phyloP scores from a whole-genome alignment of 139 green algal species.

The Yamagishiella unicocca region DNA sequence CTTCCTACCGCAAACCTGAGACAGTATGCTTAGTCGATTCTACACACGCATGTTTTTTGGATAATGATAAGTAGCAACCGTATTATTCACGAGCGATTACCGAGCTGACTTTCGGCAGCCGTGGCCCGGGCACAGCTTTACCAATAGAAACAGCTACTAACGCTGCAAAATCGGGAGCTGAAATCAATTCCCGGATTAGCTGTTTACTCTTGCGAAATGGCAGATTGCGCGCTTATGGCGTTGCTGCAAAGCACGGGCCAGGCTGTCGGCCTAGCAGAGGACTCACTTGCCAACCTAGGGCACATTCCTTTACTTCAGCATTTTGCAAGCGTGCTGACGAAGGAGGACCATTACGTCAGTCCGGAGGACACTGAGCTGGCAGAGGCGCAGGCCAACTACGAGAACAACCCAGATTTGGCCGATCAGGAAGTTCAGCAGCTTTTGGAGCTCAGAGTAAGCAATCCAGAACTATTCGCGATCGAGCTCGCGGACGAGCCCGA shows the following conservation, averaged over 20 bases:
- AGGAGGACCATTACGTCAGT: constrained; percentile 1
- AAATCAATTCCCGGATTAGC: no score
- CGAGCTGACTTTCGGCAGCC: no score
- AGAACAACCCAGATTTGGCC: neutral
- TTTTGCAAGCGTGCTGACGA: neutral
- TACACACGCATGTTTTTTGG: no score
- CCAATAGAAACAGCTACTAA: no score
- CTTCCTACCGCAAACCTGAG: no score
- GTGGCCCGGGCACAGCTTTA: no score
- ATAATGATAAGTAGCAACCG: no score
- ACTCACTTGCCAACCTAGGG: neutral
- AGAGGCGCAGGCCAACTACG: neutral
- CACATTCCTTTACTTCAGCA: constrained; percentile 26
- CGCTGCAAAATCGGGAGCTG: no score
- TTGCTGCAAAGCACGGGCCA: neutral
- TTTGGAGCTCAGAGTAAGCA: neutral
- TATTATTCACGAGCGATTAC: no score
- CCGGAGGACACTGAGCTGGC: constrained; percentile 9
- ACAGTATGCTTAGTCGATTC: no score
- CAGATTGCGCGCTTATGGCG: neutral
- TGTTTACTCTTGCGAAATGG: no score
- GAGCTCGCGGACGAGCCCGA: neutral
- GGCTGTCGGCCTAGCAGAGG: neutral
- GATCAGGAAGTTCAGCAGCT: constrained; percentile 2
- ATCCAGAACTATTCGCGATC: neutral